These are phyloP conservation scores for Boletus subparvulus DNA, from an alignment of 768 basidiomycete species.

Conservation along the genomic window DNA sequence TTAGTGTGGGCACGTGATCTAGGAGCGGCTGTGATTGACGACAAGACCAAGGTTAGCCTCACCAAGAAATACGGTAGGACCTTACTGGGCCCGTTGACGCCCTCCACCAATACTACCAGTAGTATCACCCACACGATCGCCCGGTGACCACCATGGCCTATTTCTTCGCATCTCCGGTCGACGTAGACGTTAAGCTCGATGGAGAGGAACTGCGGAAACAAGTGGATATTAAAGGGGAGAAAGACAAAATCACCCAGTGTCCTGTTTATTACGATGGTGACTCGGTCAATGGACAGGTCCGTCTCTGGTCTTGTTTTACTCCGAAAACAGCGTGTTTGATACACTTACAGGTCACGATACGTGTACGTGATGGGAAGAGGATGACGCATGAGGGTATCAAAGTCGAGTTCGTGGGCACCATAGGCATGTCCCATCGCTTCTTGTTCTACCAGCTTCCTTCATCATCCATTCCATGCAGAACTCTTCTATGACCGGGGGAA, in stretches of 20 bases:
- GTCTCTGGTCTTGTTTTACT: conserved; percentile 10
- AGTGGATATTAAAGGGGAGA: conserved; percentile 86
- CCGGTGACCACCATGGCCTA: conserved; percentile 52
- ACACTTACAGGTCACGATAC: conserved; percentile 66
- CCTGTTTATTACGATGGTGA: conserved; percentile 97
- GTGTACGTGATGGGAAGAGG: conserved; percentile 93
- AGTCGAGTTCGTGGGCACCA: conserved; percentile 95
- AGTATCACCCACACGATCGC: neutral
- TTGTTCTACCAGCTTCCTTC: neutral
- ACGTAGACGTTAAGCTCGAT: conserved; percentile 86
- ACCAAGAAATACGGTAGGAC: neutral
- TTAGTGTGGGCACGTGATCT: conserved; percentile 10
- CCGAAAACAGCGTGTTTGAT: neutral
- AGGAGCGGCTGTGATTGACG: neutral
- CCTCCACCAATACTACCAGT: neutral
- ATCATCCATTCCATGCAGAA: conserved; percentile 36
- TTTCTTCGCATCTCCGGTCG: conserved; percentile 90
- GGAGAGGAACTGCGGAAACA: conserved; percentile 86
- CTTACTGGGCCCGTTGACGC: neutral
- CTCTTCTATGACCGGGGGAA: conserved; percentile 98
- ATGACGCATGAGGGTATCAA: conserved; percentile 95
- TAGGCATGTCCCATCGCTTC: conserved; percentile 56
- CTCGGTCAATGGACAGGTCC: conserved; percentile 82
- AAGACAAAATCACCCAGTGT: conserved; percentile 80
- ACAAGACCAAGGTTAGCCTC: neutral